phyloP scores from a whole-genome alignment of 495 filamentous ascomycete species.

The Penicillium daleae region DNA sequence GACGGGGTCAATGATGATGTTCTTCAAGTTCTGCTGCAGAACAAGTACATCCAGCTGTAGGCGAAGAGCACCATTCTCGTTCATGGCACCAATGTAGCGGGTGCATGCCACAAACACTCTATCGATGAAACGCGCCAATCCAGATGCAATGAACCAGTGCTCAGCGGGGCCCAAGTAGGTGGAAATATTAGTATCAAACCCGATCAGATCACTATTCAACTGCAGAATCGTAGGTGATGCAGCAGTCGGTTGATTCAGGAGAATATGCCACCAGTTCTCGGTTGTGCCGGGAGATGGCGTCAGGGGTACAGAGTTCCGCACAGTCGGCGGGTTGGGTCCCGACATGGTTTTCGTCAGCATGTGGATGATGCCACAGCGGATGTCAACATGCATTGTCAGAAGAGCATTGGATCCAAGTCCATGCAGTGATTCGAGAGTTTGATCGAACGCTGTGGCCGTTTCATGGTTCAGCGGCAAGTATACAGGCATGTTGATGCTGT shows the following conservation, averaged over 20 bases:
- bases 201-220: slow-evolving; percentile 78
- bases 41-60: slow-evolving; percentile 93
- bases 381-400: slow-evolving; percentile 83
- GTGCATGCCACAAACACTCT: slow-evolving; percentile 68
- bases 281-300: slow-evolving; percentile 58
- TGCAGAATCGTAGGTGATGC: slow-evolving; percentile 77
- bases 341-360: slow-evolving; percentile 55
- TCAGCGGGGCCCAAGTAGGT: slow-evolving; percentile 63
- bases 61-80: slow-evolving; percentile 72
- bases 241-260: slow-evolving; percentile 74
- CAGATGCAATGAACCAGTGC: slow-evolving; percentile 72
- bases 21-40: slow-evolving; percentile 92
- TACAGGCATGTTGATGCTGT: slow-evolving; percentile 59
- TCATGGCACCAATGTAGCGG: slow-evolving; percentile 68
- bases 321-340: slow-evolving; percentile 44
- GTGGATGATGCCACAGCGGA: slow-evolving; percentile 80
- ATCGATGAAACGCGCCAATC: slow-evolving; percentile 73
- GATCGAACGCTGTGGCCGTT: slow-evolving; percentile 82
- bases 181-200: slow-evolving; percentile 79
- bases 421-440: slow-evolving; percentile 76
- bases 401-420: slow-evolving; percentile 76
- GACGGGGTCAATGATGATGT: slow-evolving; percentile 61
- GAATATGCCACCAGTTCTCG: slow-evolving; percentile 69
- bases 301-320: slow-evolving; percentile 41
- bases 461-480: slow-evolving; percentile 90